Percentiles rank a stretch among this genome's conserved stretches.
Evolutionary conservation across 495 filamentous ascomycete species (phyloP).

Genomic region (Aspergillus saccharolyticus): DNA sequence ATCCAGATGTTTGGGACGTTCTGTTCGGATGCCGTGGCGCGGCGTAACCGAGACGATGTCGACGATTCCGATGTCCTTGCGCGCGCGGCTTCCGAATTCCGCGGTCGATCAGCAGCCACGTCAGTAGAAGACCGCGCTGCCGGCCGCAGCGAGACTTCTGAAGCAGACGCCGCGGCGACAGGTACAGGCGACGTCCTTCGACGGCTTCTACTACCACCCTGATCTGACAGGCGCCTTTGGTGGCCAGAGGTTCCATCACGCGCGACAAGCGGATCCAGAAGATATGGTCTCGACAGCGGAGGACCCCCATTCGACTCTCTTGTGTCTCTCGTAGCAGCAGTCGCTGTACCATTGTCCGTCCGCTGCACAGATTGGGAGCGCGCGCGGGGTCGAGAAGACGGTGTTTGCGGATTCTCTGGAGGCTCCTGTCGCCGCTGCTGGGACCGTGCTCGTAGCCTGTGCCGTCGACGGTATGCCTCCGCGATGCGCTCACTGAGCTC

Average conservation of each 20-base stretch:
- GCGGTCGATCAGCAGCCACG: slow-evolving; percentile 35
- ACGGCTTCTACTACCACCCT: slow-evolving; percentile 19
- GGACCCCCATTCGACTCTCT: slow-evolving; percentile 36
- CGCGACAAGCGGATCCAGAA: slow-evolving; percentile 43
- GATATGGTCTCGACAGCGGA: slow-evolving; percentile 51
- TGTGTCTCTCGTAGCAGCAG: not conserved
- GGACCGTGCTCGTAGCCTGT: slow-evolving; percentile 40
- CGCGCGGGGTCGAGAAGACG: slow-evolving; percentile 22
- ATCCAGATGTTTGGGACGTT: slow-evolving; percentile 29
- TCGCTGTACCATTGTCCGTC: slow-evolving; percentile 9
- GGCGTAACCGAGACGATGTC: slow-evolving; percentile 24
- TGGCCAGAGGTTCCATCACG: slow-evolving; percentile 31
- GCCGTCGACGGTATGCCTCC: slow-evolving; percentile 73
- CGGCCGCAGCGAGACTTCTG: slow-evolving; percentile 34
- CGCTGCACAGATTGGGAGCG: slow-evolving; percentile 35
- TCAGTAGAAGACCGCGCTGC: slow-evolving; percentile 39
- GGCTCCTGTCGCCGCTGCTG: slow-evolving; percentile 25
- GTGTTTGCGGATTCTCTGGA: slow-evolving; percentile 19
- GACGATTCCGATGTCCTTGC: slow-evolving; percentile 24
- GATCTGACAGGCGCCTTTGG: slow-evolving; percentile 50
- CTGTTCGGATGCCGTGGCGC: slow-evolving; percentile 37
- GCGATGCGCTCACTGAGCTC: slow-evolving; percentile 85
- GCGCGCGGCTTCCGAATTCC: slow-evolving; percentile 24
- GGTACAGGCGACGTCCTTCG: slow-evolving; percentile 35
- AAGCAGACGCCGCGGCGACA: slow-evolving; percentile 31